Evolutionary conservation across 768 basidiomycete genomes (phyloP).

Genomic region (Rhodotorula babjevae): DNA sequence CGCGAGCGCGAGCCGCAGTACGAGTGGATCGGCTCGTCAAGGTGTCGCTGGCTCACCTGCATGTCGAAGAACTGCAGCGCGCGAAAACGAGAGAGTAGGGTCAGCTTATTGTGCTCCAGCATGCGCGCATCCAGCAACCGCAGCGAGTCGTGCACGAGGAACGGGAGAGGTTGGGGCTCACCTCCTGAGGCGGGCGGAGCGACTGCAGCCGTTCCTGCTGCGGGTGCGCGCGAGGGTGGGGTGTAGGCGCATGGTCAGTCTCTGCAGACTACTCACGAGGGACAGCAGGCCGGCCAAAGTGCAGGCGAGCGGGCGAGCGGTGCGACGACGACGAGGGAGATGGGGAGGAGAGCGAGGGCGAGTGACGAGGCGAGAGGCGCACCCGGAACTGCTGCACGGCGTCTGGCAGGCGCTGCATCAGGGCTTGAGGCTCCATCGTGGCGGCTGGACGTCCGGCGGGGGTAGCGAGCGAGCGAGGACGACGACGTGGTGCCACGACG

Average conservation of each 20-base stretch:
- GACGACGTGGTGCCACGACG: neutral
- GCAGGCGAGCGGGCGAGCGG: neutral
- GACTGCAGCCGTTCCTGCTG: constrained; percentile 33
- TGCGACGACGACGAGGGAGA: neutral
- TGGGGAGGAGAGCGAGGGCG: neutral
- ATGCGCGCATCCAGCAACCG: no score
- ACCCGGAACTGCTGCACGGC: constrained; percentile 22
- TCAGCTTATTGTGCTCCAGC: no score
- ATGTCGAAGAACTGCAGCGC: constrained; percentile 36
- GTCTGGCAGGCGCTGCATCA: constrained; percentile 23
- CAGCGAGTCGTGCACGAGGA: no score
- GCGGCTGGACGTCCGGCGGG: neutral
- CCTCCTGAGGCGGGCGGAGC: constrained; percentile 36
- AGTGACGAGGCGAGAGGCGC: neutral
- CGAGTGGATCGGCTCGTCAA: neutral
- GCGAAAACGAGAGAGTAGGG: neutral
- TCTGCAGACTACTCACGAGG: no score
- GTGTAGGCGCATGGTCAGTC: neutral
- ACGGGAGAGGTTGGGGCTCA: neutral
- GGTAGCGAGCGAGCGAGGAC: neutral
- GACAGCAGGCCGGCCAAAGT: no score
- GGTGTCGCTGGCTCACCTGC: constrained; percentile 12
- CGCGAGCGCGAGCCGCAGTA: no score
- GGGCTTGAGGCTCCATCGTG: constrained; percentile 16
- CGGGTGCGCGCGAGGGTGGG: no score